Base-by-base conservation (phyloP, 768 basidiomycete genomes). In the Mycena epipterygia region DNA sequence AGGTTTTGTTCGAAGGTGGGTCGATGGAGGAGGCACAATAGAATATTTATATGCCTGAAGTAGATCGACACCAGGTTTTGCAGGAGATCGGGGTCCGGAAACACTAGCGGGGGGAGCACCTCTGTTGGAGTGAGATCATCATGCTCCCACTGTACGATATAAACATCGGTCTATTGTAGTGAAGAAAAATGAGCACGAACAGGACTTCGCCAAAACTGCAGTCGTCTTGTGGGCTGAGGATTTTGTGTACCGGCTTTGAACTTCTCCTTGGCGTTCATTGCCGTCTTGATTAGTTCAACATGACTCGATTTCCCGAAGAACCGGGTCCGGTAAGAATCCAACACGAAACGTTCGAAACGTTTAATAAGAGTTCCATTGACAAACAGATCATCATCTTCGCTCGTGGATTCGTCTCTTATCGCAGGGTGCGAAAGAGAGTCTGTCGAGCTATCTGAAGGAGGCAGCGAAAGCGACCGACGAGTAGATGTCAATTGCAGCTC, bases 21-120 rank as follows among this genome's bases (percentile, higher is more conserved):
- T 1, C 84, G 81, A 68, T 91, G 89, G 14, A 92, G 75, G 2
- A 92, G 75, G 0, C 88, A 88, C 0, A 81, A 67, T 32, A 82
- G 69, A 11, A 75, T 60, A 67, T 90, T 87, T 62, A 80, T 33
- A 27, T 81, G 53, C 0, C 59, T 62, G 74, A 92, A 92, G 70
- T 86, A 91, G 23, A 84, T 77, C 25, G 88, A 80, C 58, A 91
- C 78, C 30, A 92, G 80, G 1, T 49, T 33, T 11, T 65, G 59
- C 9, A 83, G 80, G 29, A 91, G 79, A 29, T 85, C 83, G 0
- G 73, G 65, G 0, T 80, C 76, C 0, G 85, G 84, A 44, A 85
- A 85, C 17, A 16, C 55, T 42, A 77, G 79, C 0, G 70, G 53
- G 0, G 77, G 70, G 21, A 74, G 44, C 23, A 39, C 16, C 21